Evolutionary conservation across 768 basidiomycete species (phyloP).

Genomic region (Hygrocybe coccinea): DNA sequence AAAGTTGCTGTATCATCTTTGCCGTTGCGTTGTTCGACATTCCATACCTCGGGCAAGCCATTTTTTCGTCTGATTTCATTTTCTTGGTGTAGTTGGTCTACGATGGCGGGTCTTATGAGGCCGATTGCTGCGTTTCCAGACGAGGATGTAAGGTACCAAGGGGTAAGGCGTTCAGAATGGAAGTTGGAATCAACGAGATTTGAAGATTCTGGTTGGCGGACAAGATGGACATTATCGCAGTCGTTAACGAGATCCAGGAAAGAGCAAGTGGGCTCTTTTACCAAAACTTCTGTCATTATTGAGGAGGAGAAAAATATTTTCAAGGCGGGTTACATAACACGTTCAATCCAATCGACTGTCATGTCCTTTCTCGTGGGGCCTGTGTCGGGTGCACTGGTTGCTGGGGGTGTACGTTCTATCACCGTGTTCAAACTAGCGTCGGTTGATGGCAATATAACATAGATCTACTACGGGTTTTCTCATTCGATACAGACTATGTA

Average conservation of each 20-base stretch:
- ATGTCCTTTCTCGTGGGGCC: conserved; percentile 64
- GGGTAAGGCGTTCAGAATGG: conserved; percentile 44
- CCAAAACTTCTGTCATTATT: not conserved
- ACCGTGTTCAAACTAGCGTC: not conserved
- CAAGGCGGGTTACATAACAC: not conserved
- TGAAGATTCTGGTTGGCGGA: conserved; percentile 22
- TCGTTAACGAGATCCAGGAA: conserved; percentile 61
- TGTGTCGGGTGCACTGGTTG: conserved; percentile 64
- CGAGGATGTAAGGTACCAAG: conserved; percentile 51
- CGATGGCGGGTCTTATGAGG: conserved; percentile 52
- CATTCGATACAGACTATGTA: conserved; percentile 55
- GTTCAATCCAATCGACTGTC: not conserved
- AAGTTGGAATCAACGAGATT: conserved; percentile 18
- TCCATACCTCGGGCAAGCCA: conserved; percentile 37
- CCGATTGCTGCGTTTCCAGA: conserved; percentile 54
- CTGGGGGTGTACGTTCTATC: conserved; percentile 51
- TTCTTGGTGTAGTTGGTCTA: conserved; percentile 51
- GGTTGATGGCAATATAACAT: not conserved
- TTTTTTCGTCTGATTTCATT: conserved; percentile 32
- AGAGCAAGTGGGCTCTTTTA: conserved; percentile 10
- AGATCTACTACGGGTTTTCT: conserved; percentile 72
- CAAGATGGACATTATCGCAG: conserved; percentile 66
- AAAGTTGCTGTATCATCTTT: conserved; percentile 16
- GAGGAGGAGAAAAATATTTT: not conserved
- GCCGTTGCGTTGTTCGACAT: conserved; percentile 24